These are phyloP conservation scores for Cryphonectria nitschkei DNA, from an alignment of 2,329 filamentous ascomycete species.

Conservation along the genomic window DNA sequence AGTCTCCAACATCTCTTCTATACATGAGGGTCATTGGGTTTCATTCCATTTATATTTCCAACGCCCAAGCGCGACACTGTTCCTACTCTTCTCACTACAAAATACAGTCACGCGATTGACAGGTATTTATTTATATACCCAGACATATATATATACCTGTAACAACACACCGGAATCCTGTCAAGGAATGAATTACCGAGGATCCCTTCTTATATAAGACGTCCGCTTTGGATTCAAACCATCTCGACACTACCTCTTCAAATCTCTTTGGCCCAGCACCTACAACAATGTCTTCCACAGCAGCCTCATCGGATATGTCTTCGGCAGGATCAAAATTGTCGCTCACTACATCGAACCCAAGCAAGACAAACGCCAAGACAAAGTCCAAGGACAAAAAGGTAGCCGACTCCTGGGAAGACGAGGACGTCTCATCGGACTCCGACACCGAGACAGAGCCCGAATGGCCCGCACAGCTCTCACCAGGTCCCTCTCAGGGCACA, in stretches of 20 bases:
- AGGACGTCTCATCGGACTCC: slow-evolving; percentile 54
- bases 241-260: neutral
- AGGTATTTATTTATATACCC: neutral
- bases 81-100: neutral
- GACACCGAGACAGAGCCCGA: slow-evolving; percentile 41
- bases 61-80: neutral
- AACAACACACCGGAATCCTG: neutral
- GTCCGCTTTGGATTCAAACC: neutral
- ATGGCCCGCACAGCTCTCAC: slow-evolving; percentile 31
- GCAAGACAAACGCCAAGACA: slow-evolving; percentile 33
- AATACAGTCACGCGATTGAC: neutral
- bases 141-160: neutral
- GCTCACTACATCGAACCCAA: slow-evolving; percentile 32
- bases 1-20: neutral
- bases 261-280: neutral
- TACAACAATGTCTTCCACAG: slow-evolving; percentile 26
- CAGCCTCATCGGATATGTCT: slow-evolving; percentile 25
- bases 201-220: neutral
- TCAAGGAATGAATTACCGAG: neutral
- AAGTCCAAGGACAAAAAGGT: slow-evolving; percentile 48
- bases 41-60: neutral
- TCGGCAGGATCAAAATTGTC: slow-evolving; percentile 37
- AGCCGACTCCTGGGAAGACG: slow-evolving; percentile 80
- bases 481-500: slow-evolving; percentile 34
- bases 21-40: neutral